These are phyloP conservation scores for Arabidopsis lyrata DNA, from an alignment of 441 rosid genomes.

Conservation along the genomic window DNA sequence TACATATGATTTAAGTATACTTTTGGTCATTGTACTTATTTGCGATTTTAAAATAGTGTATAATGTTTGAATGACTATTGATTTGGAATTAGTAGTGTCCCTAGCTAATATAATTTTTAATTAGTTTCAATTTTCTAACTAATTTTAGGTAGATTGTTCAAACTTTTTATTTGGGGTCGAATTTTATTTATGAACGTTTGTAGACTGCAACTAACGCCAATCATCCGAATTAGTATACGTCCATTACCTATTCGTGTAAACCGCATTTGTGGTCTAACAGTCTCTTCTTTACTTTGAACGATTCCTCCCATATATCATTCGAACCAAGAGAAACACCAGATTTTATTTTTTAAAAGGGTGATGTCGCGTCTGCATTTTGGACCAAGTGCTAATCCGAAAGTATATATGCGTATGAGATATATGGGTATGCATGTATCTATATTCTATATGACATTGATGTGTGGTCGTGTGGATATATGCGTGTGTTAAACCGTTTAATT, in stretches of 20 bases:
- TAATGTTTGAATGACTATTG: not conserved
- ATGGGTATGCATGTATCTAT: not conserved
- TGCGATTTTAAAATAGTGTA: not conserved
- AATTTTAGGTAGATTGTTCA: not conserved
- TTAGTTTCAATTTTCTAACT: constrained; percentile 5
- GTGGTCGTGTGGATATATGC: not conserved
- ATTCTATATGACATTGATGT: not conserved
- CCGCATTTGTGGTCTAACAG: too few species aligned
- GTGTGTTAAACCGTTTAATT: not conserved
- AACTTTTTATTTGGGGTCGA: too few species aligned
- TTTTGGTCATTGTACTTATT: not conserved
- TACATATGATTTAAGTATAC: not conserved
- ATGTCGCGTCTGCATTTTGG: too few species aligned
- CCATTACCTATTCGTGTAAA: too few species aligned
- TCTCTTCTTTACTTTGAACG: too few species aligned
- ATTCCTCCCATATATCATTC: too few species aligned
- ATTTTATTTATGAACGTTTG: too few species aligned
- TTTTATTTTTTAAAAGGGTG: too few species aligned
- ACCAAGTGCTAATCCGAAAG: too few species aligned
- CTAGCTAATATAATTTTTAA: not conserved
- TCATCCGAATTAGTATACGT: too few species aligned
- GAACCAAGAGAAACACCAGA: too few species aligned
- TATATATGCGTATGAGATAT: not conserved
- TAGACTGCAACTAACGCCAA: too few species aligned
- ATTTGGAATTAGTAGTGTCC: not conserved